Percentiles rank a stretch among this genome's conserved stretches.
Evolutionary conservation across 257 asterid species (phyloP).

Genomic region (Solanum chaucha): DNA sequence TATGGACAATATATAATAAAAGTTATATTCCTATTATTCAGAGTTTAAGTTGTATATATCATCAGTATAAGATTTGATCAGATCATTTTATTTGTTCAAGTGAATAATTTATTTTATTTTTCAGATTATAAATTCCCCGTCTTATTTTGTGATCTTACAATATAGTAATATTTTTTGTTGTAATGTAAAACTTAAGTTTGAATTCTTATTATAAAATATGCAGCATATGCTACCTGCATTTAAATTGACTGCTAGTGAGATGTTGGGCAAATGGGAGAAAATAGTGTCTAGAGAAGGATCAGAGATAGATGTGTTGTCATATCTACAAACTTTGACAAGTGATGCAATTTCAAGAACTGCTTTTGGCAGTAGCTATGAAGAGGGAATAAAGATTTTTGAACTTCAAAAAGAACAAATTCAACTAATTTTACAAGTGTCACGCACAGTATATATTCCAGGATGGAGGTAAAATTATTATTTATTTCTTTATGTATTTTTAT

Average conservation of each 20-base stretch:
- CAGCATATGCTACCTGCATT: slow-evolving; percentile 11
- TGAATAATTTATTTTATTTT: neutral
- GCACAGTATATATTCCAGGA: neutral
- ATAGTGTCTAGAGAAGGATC: neutral
- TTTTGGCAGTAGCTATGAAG: slow-evolving; percentile 2
- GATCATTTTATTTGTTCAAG: neutral
- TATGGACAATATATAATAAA: too few relatives aligned
- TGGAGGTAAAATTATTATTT: neutral
- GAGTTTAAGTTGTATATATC: too few relatives aligned
- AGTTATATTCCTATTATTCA: neutral
- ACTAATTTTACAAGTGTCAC: neutral
- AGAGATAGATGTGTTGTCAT: slow-evolving; percentile 5
- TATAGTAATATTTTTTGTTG: neutral
- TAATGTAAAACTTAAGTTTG: neutral
- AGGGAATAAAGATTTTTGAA: slow-evolving; percentile 6
- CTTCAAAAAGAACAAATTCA: slow-evolving; percentile 6
- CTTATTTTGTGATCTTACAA: neutral
- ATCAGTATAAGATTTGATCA: too few relatives aligned
- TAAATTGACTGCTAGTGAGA: neutral
- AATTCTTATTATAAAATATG: neutral
- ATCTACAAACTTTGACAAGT: slow-evolving; percentile 8
- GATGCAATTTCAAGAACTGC: slow-evolving; percentile 11
- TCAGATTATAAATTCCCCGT: neutral
- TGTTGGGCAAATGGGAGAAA: slow-evolving; percentile 10
- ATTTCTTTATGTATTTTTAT: too few relatives aligned